A percentile compares a stretch with the other conserved stretches of the same genome.
phyloP scores from a whole-genome alignment of 257 asterid genomes.

The Salvia hispanica region DNA sequence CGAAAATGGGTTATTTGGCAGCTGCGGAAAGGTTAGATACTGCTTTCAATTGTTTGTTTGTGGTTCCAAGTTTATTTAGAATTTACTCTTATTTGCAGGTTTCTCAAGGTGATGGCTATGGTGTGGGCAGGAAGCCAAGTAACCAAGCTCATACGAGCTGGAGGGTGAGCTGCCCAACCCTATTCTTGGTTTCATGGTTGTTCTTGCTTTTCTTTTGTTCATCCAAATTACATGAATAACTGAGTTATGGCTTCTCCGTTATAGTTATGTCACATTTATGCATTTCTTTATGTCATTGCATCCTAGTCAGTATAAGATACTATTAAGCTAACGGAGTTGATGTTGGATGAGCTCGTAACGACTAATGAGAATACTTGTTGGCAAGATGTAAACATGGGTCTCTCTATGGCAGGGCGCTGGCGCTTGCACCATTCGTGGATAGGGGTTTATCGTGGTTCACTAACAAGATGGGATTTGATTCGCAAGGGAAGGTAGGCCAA shows the following conservation, averaged over 20 bases:
- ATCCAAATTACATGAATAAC: neutral
- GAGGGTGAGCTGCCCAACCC: conserved; percentile 63
- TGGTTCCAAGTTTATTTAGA: conserved; percentile 26
- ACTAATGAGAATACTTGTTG: too few relatives aligned
- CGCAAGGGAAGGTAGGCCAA: conserved; percentile 71
- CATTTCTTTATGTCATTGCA: conserved; percentile 2
- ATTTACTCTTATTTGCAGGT: conserved; percentile 51
- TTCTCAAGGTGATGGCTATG: conserved; percentile 88
- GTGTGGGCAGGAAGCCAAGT: conserved; percentile 99
- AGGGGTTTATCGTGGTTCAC: conserved; percentile 88
- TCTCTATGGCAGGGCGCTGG: conserved; percentile 66
- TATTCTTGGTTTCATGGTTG: conserved; percentile 3
- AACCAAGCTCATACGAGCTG: conserved; percentile 88
- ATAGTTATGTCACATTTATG: neutral
- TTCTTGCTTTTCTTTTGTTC: conserved; percentile 15
- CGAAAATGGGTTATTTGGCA: conserved; percentile 79
- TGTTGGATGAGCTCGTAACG: too few relatives aligned
- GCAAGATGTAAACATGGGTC: too few relatives aligned
- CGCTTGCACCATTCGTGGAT: conserved; percentile 87
- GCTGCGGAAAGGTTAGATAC: conserved; percentile 68
- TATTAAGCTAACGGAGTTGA: too few relatives aligned
- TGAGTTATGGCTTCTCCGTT: neutral
- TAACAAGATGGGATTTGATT: conserved; percentile 59
- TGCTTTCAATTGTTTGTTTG: conserved; percentile 14
- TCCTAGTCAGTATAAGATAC: neutral